Base-by-base conservation (phyloP, 1,284 basidiomycete genomes). In the Boletus smithii region DNA sequence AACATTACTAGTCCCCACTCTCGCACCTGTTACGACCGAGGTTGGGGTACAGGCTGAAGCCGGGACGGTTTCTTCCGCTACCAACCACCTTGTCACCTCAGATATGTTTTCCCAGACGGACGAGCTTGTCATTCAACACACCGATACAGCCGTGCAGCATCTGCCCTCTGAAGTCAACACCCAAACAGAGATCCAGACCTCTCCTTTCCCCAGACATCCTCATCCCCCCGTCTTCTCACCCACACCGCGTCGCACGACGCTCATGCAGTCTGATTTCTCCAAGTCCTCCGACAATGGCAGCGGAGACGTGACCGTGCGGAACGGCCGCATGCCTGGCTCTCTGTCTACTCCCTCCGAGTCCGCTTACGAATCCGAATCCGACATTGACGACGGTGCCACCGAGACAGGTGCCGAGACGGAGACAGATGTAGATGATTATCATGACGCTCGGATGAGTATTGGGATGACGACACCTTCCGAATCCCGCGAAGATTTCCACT, bases 371-470 rank as follows among this genome's bases (percentile, higher is more conserved):
- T 44, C 49, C 10, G 73, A 76, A 5, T 69, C 68, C 10, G 69
- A 70, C 18, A 50, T 64, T 1, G 70, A 74, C 27, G 78, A 81
- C 30, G 79, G 75, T 44, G 81, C 76, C 51, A 79, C 73, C 1
- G 78, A 75, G 61, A 83, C 81, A 6, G 83, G 82, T 42, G 78
- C 75, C 1, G 82, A 84, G 49, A 80, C 80, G 6, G 85, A 86
- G 53, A 79, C 80, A 0, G 85, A 88, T 42, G 75, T 71, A 11
- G 89, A 91, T 18, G 86, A 89, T 51, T 95, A 89, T 61, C 80
- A 88, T 18, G 91, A 94, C 62, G 91, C 91, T 2, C 73, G 82
- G 43, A 83, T 86, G 65, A 90, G 85, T 49, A 76, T 86, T 33
- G 72, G 75, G 31, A 76, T 81, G 62, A 72, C 75, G 27, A 86